Evolutionary conservation across 2,329 filamentous ascomycete species (phyloP), one percentile per base, ranked within the genome.

Genomic region (Leptographium flavum): DNA sequence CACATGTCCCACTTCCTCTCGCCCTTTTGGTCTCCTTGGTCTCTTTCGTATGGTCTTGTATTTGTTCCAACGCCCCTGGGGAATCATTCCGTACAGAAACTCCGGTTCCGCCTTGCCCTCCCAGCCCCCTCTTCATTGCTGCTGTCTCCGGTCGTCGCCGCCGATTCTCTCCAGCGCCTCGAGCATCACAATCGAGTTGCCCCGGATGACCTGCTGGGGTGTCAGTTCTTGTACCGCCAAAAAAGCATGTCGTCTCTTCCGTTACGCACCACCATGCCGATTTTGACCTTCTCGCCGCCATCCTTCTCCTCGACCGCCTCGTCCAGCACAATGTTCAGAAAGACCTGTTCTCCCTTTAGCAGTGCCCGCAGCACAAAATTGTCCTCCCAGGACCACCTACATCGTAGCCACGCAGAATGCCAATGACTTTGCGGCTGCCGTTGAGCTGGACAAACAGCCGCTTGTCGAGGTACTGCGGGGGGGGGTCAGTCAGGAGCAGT

Each of bases 121-220:
- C 11, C 4, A 15, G 28, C 17, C 28, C 22, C 28, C 17, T 33
- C 19, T 32, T n/a, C 32, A 17, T 15, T 31, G 27, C 17, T 42
- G 39, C 22, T 42, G 39, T 42, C 37, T 39, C 32, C 43, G 39
- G 46, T 80, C 73, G 56, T 76, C 73, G 48, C 76, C 74, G 50
- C 75, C 76, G 54, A 84, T 81, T 57, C 79, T 70, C 60, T 80
- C 76, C 47, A 85, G 64, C 10, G 79, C 86, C 67, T 98, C 93
- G 46, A 98, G 76, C 90, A 98, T 95, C 46, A 98, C 88, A 23
- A 98, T 88, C 2, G 90, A 94, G 67, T 98, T 98, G 52, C 92
- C 92, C 55, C 93, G 85, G 58, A 98, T 95, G 53, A 95, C 84
- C 83, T 87, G 21, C 22, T n/a, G 14, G 5, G 21, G 11, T 31